These are phyloP conservation scores for Monosporascus ibericus DNA, from an alignment of 2,329 filamentous ascomycete species.

Conservation along the genomic window DNA sequence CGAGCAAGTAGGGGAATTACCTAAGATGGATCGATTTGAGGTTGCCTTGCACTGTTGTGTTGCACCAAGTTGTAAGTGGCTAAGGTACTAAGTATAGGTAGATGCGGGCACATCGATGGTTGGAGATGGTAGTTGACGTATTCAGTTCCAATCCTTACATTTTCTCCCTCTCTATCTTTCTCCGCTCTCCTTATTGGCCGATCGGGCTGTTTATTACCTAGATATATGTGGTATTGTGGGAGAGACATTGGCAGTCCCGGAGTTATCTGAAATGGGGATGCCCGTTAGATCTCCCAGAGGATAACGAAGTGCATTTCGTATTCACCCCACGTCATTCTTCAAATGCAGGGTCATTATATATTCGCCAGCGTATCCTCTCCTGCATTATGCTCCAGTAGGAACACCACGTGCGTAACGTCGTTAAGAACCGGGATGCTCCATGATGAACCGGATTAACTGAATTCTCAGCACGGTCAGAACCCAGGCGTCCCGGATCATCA, in stretches of 20 bases:
- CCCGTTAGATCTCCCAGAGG: neutral
- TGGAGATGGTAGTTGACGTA: neutral
- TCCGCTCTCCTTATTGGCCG: no score
- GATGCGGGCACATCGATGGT: neutral
- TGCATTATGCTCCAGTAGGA: neutral
- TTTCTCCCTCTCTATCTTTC: neutral
- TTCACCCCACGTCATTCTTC: neutral
- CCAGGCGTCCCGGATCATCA: neutral
- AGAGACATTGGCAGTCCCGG: no score
- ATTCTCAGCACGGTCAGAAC: neutral
- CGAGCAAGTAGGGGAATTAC: neutral
- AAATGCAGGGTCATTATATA: neutral
- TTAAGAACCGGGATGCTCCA: neutral
- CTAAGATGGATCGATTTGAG: neutral
- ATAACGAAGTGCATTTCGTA: neutral
- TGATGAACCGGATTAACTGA: neutral
- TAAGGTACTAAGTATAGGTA: neutral
- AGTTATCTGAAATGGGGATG: no score
- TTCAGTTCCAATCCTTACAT: neutral
- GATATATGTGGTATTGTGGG: no score
- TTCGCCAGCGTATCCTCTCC: neutral
- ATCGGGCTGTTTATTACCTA: neutral
- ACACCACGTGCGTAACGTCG: neutral
- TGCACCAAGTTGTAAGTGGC: neutral
- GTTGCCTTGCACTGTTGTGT: neutral